Conservation (phyloP, 1,284 basidiomycete genomes). For the Boletus sp. region DNA sequence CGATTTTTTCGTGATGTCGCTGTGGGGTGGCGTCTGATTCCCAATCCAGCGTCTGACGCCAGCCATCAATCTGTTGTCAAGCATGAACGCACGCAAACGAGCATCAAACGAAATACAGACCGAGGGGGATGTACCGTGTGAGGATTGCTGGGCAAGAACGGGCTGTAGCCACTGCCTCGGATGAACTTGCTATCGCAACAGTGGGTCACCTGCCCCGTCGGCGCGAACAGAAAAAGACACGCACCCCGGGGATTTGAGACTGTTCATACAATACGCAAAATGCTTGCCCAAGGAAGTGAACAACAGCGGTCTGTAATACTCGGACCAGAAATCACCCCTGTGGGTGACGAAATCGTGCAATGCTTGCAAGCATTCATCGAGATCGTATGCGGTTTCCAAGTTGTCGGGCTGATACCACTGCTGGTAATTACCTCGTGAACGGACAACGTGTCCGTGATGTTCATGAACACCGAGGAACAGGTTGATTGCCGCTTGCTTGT, state of each 20-base stretch:
- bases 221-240: slow-evolving; percentile 24
- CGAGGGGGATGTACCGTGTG: slow-evolving; percentile 31
- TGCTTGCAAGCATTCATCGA: slow-evolving; percentile 58
- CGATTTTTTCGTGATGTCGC: slow-evolving; percentile 40
- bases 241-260: slow-evolving; percentile 79
- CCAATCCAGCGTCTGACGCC: slow-evolving; percentile 75
- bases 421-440: slow-evolving; percentile 67
- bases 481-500: slow-evolving; percentile 98
- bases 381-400: slow-evolving; percentile 62
- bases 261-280: slow-evolving; percentile 88
- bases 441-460: slow-evolving; percentile 45
- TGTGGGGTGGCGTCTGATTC: slow-evolving; percentile 46
- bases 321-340: slow-evolving; percentile 81
- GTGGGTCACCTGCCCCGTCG: neutral
- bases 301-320: slow-evolving; percentile 88
- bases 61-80: slow-evolving; percentile 60
- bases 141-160: slow-evolving; percentile 65
- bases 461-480: slow-evolving; percentile 90
- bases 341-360: slow-evolving; percentile 61
- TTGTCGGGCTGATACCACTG: slow-evolving; percentile 82
- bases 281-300: slow-evolving; percentile 84
- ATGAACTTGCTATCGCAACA: slow-evolving; percentile 60
- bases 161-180: slow-evolving; percentile 68
- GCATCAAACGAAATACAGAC: slow-evolving; percentile 15
- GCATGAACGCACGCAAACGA: neutral